These are phyloP conservation scores for Globisporangium paddicum DNA, from an alignment of 352 stramenopile genomes.

Conservation along the genomic window DNA sequence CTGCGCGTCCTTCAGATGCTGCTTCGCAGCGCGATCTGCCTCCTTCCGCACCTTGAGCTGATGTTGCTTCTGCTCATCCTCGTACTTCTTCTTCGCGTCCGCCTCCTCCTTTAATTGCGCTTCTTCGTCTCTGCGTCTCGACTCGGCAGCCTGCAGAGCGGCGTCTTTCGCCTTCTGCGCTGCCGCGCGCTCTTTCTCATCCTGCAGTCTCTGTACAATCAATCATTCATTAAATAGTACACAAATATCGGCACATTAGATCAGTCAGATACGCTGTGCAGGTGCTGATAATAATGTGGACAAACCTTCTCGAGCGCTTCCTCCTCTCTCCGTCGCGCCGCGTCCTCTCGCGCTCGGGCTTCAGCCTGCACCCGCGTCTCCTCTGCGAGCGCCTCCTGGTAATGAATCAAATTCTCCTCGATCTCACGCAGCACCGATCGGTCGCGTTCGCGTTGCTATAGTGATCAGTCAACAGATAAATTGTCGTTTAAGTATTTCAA, in stretches of 20 bases:
- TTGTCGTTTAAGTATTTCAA: no score
- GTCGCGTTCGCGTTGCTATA: constrained; percentile 34
- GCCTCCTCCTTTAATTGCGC: constrained; percentile 21
- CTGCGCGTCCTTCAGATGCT: constrained; percentile 39
- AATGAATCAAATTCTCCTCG: constrained; percentile 43
- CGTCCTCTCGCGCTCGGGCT: constrained; percentile 28
- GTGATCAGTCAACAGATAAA: not conserved
- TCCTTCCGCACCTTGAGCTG: constrained; percentile 31
- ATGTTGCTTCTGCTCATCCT: constrained; percentile 19
- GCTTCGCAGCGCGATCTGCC: constrained; percentile 27
- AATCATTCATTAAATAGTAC: not conserved
- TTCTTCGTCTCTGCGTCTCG: constrained; percentile 17
- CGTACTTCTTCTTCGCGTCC: constrained; percentile 22
- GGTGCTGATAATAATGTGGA: not conserved
- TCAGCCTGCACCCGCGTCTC: constrained; percentile 27
- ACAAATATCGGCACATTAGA: not conserved
- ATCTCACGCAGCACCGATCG: constrained; percentile 34
- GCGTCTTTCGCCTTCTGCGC: constrained; percentile 21
- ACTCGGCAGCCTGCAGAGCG: constrained; percentile 11
- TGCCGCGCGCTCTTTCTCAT: constrained; percentile 28
- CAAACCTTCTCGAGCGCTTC: constrained; percentile 34
- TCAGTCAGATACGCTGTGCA: no score
- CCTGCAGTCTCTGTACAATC: constrained; percentile 14
- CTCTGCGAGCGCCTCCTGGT: constrained; percentile 31
- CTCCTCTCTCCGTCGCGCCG: constrained; percentile 18